phyloP scores from a whole-genome alignment of 208 protist genomes.

The Trypanosoma cruzi region DNA sequence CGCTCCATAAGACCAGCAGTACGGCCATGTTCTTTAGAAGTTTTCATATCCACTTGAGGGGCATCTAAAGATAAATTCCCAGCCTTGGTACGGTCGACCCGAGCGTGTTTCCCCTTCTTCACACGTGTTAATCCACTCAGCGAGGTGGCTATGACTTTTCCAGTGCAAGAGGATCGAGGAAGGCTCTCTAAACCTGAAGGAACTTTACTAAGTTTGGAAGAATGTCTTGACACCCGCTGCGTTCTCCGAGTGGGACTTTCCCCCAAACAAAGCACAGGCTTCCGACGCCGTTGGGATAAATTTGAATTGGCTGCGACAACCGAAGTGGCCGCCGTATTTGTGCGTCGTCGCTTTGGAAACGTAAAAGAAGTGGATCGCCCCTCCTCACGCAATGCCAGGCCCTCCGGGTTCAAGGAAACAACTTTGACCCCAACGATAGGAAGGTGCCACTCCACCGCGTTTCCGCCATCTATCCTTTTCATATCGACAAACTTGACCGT shows the following conservation, averaged over 20 bases:
- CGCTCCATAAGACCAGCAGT: not conserved
- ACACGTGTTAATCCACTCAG: not conserved
- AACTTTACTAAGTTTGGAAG: not conserved
- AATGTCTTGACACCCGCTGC: not conserved
- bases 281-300: not conserved
- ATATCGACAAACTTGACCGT: not conserved
- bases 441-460: not conserved
- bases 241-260: not conserved
- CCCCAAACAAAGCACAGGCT: not conserved
- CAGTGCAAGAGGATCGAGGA: not conserved
- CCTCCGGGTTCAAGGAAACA: slow-evolving; percentile 19
- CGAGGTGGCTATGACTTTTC: not conserved
- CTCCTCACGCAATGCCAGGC: not conserved
- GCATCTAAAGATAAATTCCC: not conserved
- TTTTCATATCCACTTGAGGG: slow-evolving; percentile 2
- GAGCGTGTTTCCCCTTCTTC: not conserved
- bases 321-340: no score
- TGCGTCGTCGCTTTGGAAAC: not conserved
- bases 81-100: not conserved
- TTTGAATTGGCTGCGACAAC: not conserved
- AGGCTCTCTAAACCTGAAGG: not conserved
- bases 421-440: slow-evolving; percentile 22
- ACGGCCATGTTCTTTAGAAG: not conserved
- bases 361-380: not conserved
- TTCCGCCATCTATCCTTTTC: not conserved